phyloP scores from a whole-genome alignment of 2,329 filamentous ascomycete species.

The Hymenoscyphus salicellus region DNA sequence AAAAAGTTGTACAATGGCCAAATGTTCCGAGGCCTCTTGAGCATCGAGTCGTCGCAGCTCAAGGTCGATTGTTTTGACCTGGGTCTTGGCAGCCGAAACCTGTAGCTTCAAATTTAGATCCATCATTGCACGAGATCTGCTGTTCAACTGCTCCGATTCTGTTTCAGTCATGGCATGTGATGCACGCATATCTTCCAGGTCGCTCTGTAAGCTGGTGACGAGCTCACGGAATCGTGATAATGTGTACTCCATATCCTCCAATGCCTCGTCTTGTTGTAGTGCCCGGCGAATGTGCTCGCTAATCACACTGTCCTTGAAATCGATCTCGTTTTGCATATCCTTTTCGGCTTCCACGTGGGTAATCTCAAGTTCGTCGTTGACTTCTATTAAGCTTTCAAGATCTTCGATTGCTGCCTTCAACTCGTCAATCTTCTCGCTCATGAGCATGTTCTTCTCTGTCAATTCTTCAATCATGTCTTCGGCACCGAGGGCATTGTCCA shows the following conservation, averaged over 20 bases:
- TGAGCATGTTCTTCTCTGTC: conserved; percentile 78
- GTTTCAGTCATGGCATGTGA: conserved; percentile 90
- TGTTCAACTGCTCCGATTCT: conserved; percentile 86
- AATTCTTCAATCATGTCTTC: conserved; percentile 95
- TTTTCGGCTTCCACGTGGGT: conserved; percentile 93
- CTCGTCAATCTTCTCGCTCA: conserved; percentile 80
- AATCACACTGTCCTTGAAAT: conserved; percentile 80
- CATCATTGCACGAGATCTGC: conserved; percentile 88
- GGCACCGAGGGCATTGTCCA: conserved; percentile 82
- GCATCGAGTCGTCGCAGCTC: conserved; percentile 84
- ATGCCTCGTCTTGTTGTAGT: conserved; percentile 70
- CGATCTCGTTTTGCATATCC: conserved; percentile 89
- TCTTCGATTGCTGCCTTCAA: conserved; percentile 80
- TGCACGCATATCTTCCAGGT: conserved; percentile 87
- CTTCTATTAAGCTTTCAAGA: conserved; percentile 82
- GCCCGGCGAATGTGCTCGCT: conserved; percentile 74
- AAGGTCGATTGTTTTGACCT: conserved; percentile 90
- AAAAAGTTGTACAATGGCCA: conserved; percentile 85
- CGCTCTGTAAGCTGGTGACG: conserved; percentile 78
- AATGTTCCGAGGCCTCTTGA: conserved; percentile 81
- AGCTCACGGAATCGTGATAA: conserved; percentile 85
- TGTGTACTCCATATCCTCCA: conserved; percentile 88
- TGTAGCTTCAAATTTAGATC: conserved; percentile 95
- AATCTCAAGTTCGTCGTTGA: conserved; percentile 90
- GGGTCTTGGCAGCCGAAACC: conserved; percentile 82